Base-by-base conservation (phyloP, 139 green algal genomes). In the Coelastrella sp. region DNA sequence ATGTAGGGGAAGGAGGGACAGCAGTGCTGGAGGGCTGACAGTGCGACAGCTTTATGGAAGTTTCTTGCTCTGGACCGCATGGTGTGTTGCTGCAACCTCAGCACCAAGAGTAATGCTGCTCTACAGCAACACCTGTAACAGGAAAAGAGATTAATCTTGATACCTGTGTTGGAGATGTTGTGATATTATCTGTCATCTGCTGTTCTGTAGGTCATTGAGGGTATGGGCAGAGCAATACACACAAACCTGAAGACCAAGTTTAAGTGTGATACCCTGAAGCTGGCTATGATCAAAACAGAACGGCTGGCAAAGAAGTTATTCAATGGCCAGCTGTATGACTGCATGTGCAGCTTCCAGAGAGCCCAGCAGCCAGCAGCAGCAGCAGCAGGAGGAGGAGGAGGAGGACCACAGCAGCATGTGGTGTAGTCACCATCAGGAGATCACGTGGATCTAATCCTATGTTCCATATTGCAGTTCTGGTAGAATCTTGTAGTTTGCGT, bases 271-370 rank as follows among this genome's bases (percentile, higher is more conserved):
- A 88, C 92, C 1, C 91, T 99, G 65, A 99, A 99, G 95, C 95
- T 99, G 58, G 97, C 98, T 14, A 99, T 99, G 97, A 98, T 99
- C 81, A 99, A 99, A 92, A 99, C 98, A 20, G 89, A 95, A 87
- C 93, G 96, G 15, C 89, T 99, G 19, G 98, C 98, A 0, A 86
- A 94, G 27, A 93, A 87, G 58, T 93, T 99, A 58, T 98, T 99
- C 84, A 68, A 82, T 5, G 97, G 98, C 11, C 85, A 94, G 4
- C 92, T 99, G 8, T 99, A 99, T 89, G 98, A 99, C 86, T 99
- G 96, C 89, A 93, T 99, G n/a, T 99, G 98, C 91, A 78, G n/a
- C 58, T 91, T 88, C 81, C 88, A 91, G 65, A 75, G 61, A 14
- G 65, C 83, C 65, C 24, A 20, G 6, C 25, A 24, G 22, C 25